Evolutionary conservation across 164 flowering plant genomes (phyloP), one percentile per base, ranked within the genome.

Genomic region (Pachysandra terminalis): DNA sequence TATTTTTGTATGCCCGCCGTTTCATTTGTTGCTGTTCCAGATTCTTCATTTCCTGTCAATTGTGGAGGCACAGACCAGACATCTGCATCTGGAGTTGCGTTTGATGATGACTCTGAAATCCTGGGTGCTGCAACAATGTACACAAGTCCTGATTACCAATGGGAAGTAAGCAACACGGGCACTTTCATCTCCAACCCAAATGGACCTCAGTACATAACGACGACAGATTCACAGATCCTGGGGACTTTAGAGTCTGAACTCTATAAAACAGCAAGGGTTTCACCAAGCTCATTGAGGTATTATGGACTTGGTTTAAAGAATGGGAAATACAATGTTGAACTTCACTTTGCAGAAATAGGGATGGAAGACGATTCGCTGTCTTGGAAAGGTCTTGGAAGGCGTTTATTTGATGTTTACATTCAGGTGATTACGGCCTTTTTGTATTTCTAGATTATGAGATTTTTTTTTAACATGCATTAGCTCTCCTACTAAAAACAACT

Each of bases 341-440:
- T 85, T 64, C 84, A 85, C 69, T 85, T 85, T 78, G 81, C 84
- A 55, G 89, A 85, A 74, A 80, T 82, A 64, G 66, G 22, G 45
- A 78, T 83, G 78, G 81, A 74, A n/a, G n/a, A n/a, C 13, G 85
- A 81, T 69, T 56, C 79, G 3, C 62, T 8, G 25, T 77, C 84
- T 23, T 83, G 86, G 86, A 80, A 77, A 75, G 79, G 84, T 26
- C 89, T 83, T 19, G 89, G 89, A 6, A 73, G 78, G 64, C 89
- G 85, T 49, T n/a, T 81, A 32, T 85, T 85, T 67, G 87, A 85
- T 55, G 73, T 83, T 22, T 81, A 81, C 69, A 80, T 85, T 55
- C 89, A 85, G 85, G 89, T 83, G 37, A 69, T 40, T 41, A 26
- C 13, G 9, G 32, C 2, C 0, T 61, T n/a, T 25, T 24, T 15